These are phyloP conservation scores for Pichia manshurica DNA, from an alignment of 805 yeast genomes.

Conservation along the genomic window DNA sequence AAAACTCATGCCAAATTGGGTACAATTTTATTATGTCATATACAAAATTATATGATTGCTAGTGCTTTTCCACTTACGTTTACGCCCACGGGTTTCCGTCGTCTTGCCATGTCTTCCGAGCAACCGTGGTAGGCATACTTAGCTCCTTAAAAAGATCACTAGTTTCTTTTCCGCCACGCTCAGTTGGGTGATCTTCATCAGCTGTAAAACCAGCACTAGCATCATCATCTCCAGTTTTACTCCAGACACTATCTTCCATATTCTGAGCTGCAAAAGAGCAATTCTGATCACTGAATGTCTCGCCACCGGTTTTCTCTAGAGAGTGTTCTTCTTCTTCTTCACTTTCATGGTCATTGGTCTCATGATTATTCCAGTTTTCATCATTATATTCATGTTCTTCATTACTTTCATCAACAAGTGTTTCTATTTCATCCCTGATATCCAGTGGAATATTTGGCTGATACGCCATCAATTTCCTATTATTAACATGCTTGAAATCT, in stretches of 20 bases:
- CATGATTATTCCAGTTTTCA: conserved; percentile 25
- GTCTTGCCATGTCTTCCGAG: conserved; percentile 50
- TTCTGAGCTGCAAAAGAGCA: background rate
- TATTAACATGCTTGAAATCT: conserved; percentile 58
- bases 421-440: conserved; percentile 67
- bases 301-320: too few species aligned
- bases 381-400: conserved; percentile 19
- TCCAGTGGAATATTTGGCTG: conserved; percentile 72
- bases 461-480: conserved; percentile 46
- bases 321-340: background rate
- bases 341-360: background rate
- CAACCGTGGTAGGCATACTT: conserved; percentile 43
- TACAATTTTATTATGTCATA: too few species aligned
- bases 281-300: too few species aligned
- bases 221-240: conserved; percentile 2
- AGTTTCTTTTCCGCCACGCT: conserved; percentile 2
- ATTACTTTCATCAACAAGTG: conserved; percentile 43
- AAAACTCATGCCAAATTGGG: too few species aligned
- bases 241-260: background rate
- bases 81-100: conserved; percentile 63
- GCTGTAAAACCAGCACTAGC: background rate
- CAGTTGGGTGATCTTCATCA: background rate
- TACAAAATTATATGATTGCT: too few species aligned
- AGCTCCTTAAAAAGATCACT: conserved; percentile 43
- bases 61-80: background rate